Evolutionary conservation across 1,139 yeast species (phyloP).

Genomic region (Geotrichum macrosporum): DNA sequence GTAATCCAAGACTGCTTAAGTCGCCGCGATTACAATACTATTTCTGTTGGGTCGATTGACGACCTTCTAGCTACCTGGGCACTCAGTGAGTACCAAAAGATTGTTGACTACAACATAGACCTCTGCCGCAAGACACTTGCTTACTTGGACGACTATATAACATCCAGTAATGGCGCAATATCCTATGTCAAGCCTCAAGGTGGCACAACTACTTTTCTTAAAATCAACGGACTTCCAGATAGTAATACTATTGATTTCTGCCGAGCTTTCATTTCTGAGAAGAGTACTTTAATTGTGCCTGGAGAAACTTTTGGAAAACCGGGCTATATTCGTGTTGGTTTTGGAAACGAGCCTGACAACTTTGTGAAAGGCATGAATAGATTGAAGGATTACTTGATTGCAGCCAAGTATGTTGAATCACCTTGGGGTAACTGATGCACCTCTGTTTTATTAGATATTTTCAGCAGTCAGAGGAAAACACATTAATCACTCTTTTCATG

Average conservation of each 20-base stretch:
- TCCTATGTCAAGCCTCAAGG: conserved; percentile 47
- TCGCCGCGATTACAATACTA: conserved; percentile 52
- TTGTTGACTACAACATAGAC: conserved; percentile 38
- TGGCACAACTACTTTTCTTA: conserved; percentile 49
- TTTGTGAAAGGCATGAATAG: conserved; percentile 35
- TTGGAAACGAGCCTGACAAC: conserved; percentile 45
- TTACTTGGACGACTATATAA: conserved; percentile 40
- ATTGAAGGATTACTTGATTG: conserved; percentile 24
- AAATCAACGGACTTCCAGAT: conserved; percentile 31
- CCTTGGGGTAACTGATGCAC: conserved; percentile 53
- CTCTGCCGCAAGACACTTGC: conserved; percentile 41
- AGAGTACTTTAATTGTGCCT: conserved; percentile 46
- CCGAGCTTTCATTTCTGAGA: conserved; percentile 39
- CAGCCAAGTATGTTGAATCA: conserved; percentile 3
- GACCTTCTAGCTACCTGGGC: conserved; percentile 49
- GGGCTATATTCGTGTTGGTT: conserved; percentile 50
- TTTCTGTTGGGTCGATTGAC: conserved; percentile 49
- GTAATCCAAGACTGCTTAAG: conserved; percentile 40
- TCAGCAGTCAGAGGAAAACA: too few species aligned
- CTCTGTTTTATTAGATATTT: too few species aligned
- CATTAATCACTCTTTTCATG: too few species aligned
- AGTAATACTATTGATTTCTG: conserved; percentile 41
- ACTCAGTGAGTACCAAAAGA: conserved; percentile 37
- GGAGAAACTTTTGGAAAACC: conserved; percentile 48
- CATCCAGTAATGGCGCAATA: conserved; percentile 37